Conservation (phyloP, 306 rosid genomes). For the Purshia tridentata region DNA sequence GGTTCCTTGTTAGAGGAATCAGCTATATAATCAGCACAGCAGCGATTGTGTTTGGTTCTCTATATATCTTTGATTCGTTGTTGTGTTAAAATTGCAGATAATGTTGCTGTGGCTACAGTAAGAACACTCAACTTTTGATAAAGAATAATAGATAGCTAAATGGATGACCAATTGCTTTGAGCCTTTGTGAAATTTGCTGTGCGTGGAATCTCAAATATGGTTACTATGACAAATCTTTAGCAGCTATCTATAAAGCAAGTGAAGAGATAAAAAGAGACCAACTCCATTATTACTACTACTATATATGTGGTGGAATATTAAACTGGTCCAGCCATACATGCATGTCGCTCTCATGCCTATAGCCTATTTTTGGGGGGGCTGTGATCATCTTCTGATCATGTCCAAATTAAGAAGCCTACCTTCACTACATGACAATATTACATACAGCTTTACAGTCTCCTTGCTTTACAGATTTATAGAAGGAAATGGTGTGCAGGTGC, state of each 20-base stretch:
- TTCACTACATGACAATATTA: too few species aligned
- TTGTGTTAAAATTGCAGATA: background rate
- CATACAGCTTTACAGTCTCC: too few species aligned
- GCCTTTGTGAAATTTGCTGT: background rate
- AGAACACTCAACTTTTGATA: conserved; percentile 9
- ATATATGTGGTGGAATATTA: too few species aligned
- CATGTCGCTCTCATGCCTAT: too few species aligned
- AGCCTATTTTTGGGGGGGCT: too few species aligned
- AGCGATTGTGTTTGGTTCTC: background rate
- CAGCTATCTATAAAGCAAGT: too few species aligned
- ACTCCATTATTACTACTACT: too few species aligned
- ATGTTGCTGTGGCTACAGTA: background rate
- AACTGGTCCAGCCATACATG: too few species aligned
- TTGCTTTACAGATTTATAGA: too few species aligned
- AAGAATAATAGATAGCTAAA: background rate
- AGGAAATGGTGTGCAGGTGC: too few species aligned
- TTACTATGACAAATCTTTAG: background rate
- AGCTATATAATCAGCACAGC: background rate
- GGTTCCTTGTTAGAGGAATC: background rate
- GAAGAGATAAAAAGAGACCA: background rate
- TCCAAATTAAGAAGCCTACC: too few species aligned
- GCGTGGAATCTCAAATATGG: conserved; percentile 26
- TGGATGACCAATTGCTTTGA: conserved; percentile 20
- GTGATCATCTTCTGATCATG: too few species aligned
- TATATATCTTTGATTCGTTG: background rate